These are phyloP conservation scores for Acanthamoeba pearcei DNA, from an alignment of 208 protist species.

Conservation along the genomic window DNA sequence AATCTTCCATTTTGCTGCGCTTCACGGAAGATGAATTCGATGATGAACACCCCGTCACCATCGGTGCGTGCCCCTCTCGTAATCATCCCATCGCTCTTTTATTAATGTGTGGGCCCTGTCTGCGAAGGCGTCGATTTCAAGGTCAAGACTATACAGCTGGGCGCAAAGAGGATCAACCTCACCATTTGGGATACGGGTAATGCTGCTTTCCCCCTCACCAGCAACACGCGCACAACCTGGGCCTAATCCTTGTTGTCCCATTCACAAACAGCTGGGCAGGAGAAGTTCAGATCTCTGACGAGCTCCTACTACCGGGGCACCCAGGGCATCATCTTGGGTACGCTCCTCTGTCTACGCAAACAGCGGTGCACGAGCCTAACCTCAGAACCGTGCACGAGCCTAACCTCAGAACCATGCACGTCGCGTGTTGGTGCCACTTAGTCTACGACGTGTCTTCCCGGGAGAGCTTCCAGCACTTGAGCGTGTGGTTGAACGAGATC, in stretches of 20 bases:
- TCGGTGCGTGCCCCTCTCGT: neutral
- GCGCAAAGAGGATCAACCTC: conserved; percentile 43
- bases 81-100: neutral
- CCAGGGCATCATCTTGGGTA: conserved; percentile 70
- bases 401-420: neutral
- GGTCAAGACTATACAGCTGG: conserved; percentile 60
- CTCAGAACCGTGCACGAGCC: too few relatives aligned
- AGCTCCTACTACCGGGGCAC: conserved; percentile 72
- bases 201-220: neutral
- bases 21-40: conserved; percentile 63
- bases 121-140: conserved; percentile 63
- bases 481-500: conserved; percentile 42
- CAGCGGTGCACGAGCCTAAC: neutral
- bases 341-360: neutral
- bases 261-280: neutral
- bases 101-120: neutral
- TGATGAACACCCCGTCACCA: conserved; percentile 57
- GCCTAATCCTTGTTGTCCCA: neutral
- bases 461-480: conserved; percentile 41
- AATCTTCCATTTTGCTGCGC: conserved; percentile 65
- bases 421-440: neutral
- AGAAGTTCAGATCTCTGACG: conserved; percentile 71
- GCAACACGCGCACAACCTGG: neutral
- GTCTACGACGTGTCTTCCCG: conserved; percentile 53
- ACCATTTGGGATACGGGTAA: conserved; percentile 74